Evolutionary conservation across 208 protist genomes (phyloP).

Genomic region (Leishmania mexicana): DNA sequence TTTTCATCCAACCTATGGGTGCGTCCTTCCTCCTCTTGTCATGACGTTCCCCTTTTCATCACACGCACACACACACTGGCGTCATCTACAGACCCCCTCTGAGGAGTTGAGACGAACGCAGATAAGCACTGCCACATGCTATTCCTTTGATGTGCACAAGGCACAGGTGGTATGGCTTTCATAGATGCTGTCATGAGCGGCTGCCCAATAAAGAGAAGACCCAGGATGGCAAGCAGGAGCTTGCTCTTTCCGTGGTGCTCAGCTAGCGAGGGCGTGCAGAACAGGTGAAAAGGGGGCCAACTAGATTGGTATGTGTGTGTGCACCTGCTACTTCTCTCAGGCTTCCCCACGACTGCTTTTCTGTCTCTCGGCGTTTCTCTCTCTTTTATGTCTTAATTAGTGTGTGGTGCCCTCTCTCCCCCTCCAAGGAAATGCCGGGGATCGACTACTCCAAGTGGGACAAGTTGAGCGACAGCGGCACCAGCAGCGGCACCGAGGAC

Average conservation of each 20-base stretch:
- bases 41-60: background rate
- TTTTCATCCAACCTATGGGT: background rate
- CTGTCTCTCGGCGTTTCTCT: background rate
- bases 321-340: background rate
- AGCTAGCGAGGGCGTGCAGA: background rate
- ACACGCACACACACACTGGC: too few relatives aligned
- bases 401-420: background rate
- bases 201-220: background rate
- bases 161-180: background rate
- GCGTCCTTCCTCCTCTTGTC: background rate
- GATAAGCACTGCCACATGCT: background rate
- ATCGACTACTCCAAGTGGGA: slow-evolving; percentile 92
- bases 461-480: slow-evolving; percentile 46
- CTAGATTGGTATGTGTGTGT: background rate
- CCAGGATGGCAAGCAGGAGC: background rate
- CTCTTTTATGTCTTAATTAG: background rate
- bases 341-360: background rate
- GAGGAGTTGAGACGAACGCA: background rate
- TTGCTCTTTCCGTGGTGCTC: background rate
- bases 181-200: background rate
- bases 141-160: background rate
- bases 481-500: background rate
- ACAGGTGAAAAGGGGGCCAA: background rate
- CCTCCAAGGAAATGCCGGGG: slow-evolving; percentile 24
- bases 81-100: background rate